These are phyloP conservation scores for Epichloe sp. DNA, from an alignment of 2,329 filamentous ascomycete genomes.

Conservation along the genomic window DNA sequence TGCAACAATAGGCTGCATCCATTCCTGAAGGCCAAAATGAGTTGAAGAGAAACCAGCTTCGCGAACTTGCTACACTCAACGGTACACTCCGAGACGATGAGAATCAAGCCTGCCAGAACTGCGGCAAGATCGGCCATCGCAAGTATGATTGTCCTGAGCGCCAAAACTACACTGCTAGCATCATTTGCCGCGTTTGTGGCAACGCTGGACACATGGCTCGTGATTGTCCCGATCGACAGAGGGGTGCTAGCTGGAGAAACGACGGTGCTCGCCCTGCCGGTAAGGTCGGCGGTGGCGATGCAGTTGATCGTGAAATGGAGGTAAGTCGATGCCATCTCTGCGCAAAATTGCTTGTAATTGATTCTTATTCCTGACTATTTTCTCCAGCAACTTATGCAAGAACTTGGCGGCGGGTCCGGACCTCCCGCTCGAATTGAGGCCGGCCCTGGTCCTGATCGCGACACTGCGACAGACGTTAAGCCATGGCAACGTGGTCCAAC, in stretches of 20 bases:
- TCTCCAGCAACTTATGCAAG: constrained; percentile 83
- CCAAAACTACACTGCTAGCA: constrained; percentile 97
- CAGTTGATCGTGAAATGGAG: constrained; percentile 89
- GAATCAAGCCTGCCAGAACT: constrained; percentile 99
- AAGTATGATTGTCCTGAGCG: constrained; percentile 98
- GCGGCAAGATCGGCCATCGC: constrained; percentile 93
- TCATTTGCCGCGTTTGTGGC: constrained; percentile 96
- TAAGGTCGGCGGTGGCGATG: constrained; percentile 64
- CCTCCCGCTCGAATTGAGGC: constrained; percentile 77
- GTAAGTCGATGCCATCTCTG: constrained; percentile 35
- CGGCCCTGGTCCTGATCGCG: constrained; percentile 47
- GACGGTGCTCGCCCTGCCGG: constrained; percentile 45
- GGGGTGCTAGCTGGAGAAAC: constrained; percentile 86
- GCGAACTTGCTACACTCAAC: constrained; percentile 94
- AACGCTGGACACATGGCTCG: constrained; percentile 97
- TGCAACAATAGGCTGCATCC: constrained; percentile 64
- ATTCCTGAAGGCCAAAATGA: constrained; percentile 98
- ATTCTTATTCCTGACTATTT: constrained; percentile 25
- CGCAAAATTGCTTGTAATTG: background rate
- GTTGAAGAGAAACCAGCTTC: constrained; percentile 95
- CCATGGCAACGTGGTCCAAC: constrained; percentile 84
- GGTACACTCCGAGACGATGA: constrained; percentile 98
- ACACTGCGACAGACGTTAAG: constrained; percentile 50
- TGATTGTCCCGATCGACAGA: constrained; percentile 89
- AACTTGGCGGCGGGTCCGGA: constrained; percentile 65